Percentiles rank a stretch among this genome's conserved stretches.
phyloP scores from a whole-genome alignment of 257 asterid species.

The Apocynum venetum region DNA sequence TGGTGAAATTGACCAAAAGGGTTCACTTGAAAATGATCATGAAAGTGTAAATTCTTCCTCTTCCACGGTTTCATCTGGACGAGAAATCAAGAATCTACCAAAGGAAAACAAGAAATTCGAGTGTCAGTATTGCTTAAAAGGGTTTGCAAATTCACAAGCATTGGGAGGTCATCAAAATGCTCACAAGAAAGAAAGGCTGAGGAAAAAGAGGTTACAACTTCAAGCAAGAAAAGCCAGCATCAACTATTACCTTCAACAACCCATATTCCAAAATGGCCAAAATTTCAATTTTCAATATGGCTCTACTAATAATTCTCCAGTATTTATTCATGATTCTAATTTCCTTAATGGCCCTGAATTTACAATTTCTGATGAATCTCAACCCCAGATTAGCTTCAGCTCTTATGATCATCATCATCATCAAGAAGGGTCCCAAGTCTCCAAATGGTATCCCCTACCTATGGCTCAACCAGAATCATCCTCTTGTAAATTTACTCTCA shows the following conservation, averaged over 20 bases:
- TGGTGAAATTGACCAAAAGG: slow-evolving; percentile 7
- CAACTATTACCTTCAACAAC: slow-evolving; percentile 70
- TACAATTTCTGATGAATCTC: slow-evolving; percentile 43
- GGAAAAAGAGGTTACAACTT: slow-evolving; percentile 67
- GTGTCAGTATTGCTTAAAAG: slow-evolving; percentile 75
- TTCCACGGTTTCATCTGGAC: slow-evolving; percentile 36
- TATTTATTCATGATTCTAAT: slow-evolving; percentile 47
- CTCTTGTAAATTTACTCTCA: slow-evolving; percentile 37
- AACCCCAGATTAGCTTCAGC: slow-evolving; percentile 61
- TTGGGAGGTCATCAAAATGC: slow-evolving; percentile 97
- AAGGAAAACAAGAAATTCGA: slow-evolving; percentile 49
- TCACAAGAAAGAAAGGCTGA: slow-evolving; percentile 90
- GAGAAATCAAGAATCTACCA: neutral
- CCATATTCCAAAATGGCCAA: slow-evolving; percentile 24
- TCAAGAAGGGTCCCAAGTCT: neutral
- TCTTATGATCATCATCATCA: slow-evolving; percentile 22
- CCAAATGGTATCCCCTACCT: slow-evolving; percentile 28
- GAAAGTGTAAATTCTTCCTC: slow-evolving; percentile 75
- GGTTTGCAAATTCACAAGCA: slow-evolving; percentile 80
- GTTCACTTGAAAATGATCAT: slow-evolving; percentile 30
- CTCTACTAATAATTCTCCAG: slow-evolving; percentile 28
- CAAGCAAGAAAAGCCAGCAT: slow-evolving; percentile 75
- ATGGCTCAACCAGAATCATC: slow-evolving; percentile 22
- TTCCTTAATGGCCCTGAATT: slow-evolving; percentile 20
- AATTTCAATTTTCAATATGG: slow-evolving; percentile 20